Percentiles rank a stretch among this genome's conserved stretches.
Evolutionary conservation across 2,329 filamentous ascomycete species (phyloP).

Genomic region (Magnaporthiopsis incrustans): DNA sequence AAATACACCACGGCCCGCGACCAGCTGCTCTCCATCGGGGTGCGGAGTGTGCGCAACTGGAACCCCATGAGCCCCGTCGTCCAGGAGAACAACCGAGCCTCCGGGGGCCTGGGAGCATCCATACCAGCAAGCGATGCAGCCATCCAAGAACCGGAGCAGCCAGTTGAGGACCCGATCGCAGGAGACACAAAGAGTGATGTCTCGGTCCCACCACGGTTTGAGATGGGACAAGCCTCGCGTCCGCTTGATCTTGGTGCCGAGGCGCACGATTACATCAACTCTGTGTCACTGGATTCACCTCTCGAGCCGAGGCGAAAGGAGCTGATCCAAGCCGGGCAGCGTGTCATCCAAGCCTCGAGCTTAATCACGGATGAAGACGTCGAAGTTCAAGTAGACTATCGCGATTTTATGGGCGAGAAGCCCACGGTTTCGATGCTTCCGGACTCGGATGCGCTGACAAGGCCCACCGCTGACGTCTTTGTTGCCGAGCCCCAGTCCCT

Average conservation of each 20-base stretch:
- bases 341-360: background rate
- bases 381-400: background rate
- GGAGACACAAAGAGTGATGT: background rate
- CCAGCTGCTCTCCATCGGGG: conserved; percentile 19
- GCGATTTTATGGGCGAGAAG: background rate
- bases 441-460: background rate
- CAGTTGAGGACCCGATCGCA: background rate
- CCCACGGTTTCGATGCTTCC: too few species aligned
- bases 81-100: conserved; percentile 5
- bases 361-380: background rate
- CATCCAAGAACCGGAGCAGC: background rate
- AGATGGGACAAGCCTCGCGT: background rate
- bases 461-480: conserved; percentile 16
- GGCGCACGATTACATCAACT: background rate
- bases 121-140: background rate
- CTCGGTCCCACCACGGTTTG: too few species aligned
- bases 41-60: conserved; percentile 20
- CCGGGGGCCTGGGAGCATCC: background rate
- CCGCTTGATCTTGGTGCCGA: background rate
- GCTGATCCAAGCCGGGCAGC: background rate
- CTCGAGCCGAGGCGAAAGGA: background rate
- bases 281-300: background rate
- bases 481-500: conserved; percentile 18
- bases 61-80: conserved; percentile 13
- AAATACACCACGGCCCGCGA: conserved; percentile 21